A percentile compares a stretch with the other conserved stretches of the same genome.
Conservation (phyloP, 2,329 filamentous ascomycete species). For the Sporothrix globosa region DNA sequence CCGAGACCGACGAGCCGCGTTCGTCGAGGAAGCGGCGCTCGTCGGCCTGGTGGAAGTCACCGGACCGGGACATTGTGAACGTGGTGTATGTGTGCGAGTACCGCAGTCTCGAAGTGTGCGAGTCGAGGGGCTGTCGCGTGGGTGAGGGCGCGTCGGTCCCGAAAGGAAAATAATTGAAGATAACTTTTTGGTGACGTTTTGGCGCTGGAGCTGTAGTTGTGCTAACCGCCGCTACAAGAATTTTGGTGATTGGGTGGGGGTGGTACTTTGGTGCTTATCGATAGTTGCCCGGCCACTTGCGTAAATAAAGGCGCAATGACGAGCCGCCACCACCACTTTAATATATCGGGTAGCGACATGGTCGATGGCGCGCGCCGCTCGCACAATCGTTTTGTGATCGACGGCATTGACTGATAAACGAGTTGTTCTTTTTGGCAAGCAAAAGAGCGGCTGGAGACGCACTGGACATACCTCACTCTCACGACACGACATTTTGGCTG, state of each 20-base stretch:
- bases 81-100: background rate
- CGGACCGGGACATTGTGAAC: slow-evolving; percentile 6
- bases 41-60: slow-evolving; percentile 69
- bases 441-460: background rate
- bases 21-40: slow-evolving; percentile 84
- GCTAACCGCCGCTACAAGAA: slow-evolving; percentile 17
- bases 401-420: slow-evolving; percentile 21
- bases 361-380: background rate
- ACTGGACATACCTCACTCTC: background rate
- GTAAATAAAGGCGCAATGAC: slow-evolving; percentile 33
- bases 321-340: slow-evolving; percentile 20
- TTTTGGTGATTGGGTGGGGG: slow-evolving; percentile 1
- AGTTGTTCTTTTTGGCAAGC: background rate
- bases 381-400: slow-evolving; percentile 4
- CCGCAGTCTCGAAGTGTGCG: background rate
- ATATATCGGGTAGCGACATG: slow-evolving; percentile 9
- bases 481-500: background rate
- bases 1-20: slow-evolving; percentile 74
- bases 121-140: background rate
- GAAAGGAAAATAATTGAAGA: background rate
- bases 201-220: background rate
- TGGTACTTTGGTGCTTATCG: slow-evolving; percentile 34
- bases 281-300: slow-evolving; percentile 37
- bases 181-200: background rate
- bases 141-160: background rate